phyloP scores from a whole-genome alignment of 139 green algal species.

The Chlorella vulgaris region DNA sequence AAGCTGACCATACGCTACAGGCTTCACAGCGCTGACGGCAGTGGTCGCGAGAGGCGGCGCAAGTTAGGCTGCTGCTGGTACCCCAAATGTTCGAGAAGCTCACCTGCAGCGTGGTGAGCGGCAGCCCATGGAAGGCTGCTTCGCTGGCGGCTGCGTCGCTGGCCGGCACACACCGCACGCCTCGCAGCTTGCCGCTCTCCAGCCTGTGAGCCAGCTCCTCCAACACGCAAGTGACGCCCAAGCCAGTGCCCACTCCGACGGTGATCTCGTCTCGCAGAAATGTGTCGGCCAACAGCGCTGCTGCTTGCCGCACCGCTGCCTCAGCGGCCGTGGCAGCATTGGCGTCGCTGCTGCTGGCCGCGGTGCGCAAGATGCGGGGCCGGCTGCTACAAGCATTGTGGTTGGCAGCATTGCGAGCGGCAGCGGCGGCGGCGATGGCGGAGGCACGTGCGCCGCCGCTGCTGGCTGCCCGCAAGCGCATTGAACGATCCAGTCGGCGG shows the following conservation, averaged over 20 bases:
- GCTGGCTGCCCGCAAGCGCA: too few relatives aligned
- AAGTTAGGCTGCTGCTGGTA: too few relatives aligned
- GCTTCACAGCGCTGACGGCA: too few relatives aligned
- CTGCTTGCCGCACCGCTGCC: background rate
- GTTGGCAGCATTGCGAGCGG: background rate
- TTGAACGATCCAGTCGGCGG: too few relatives aligned
- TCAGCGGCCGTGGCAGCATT: background rate
- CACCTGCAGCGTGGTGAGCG: constrained; percentile 36
- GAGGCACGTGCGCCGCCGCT: too few relatives aligned
- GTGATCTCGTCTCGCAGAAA: constrained; percentile 21
- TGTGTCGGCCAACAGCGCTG: constrained; percentile 10
- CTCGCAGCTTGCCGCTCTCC: constrained; percentile 19
- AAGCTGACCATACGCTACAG: too few relatives aligned
- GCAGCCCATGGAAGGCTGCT: constrained; percentile 50
- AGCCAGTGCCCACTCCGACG: constrained; percentile 22
- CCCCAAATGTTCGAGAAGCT: too few relatives aligned
- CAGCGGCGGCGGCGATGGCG: background rate
- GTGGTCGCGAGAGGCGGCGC: too few relatives aligned
- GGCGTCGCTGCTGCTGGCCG: background rate
- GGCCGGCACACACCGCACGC: constrained; percentile 42
- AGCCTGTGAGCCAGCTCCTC: constrained; percentile 26
- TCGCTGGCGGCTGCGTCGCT: constrained; percentile 46
- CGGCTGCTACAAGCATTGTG: background rate
- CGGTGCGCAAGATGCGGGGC: background rate
- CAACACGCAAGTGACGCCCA: background rate